Percentiles rank a stretch among this genome's conserved stretches.
Evolutionary conservation across 805 yeast genomes (phyloP).

Genomic region (Sungouiella thailandica): DNA sequence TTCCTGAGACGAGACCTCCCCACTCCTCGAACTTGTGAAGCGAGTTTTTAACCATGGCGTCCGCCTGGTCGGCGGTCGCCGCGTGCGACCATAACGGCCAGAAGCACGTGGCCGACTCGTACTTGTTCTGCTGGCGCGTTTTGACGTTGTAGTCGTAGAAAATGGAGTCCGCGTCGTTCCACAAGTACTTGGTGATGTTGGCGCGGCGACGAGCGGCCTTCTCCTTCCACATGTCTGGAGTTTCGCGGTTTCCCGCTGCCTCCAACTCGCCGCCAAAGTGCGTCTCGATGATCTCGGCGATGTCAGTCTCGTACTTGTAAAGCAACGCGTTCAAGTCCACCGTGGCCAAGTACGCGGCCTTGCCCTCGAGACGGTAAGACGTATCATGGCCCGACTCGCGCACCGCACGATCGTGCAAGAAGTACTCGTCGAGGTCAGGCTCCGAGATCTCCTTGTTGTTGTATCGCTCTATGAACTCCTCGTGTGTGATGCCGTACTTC

Average conservation of each 20-base stretch:
- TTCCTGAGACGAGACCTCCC: constrained; percentile 89
- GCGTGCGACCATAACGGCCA: constrained; percentile 89
- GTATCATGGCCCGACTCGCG: constrained; percentile 98
- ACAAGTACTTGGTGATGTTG: constrained; percentile 61
- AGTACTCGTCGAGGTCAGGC: constrained; percentile 82
- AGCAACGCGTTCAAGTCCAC: constrained; percentile 82
- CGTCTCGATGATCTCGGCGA: constrained; percentile 56
- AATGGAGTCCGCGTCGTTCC: constrained; percentile 78
- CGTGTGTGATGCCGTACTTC: constrained; percentile 53
- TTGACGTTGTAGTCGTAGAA: constrained; percentile 81
- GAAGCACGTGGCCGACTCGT: constrained; percentile 84
- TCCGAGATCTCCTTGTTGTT: constrained; percentile 62
- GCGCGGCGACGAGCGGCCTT: constrained; percentile 51
- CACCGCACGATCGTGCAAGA: constrained; percentile 88
- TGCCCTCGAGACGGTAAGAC: constrained; percentile 81
- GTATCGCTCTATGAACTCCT: constrained; percentile 60
- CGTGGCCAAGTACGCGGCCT: constrained; percentile 85
- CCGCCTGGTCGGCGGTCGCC: constrained; percentile 65
- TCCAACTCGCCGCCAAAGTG: constrained; percentile 49
- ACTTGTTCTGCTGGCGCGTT: constrained; percentile 48
- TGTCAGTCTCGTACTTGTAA: constrained; percentile 87
- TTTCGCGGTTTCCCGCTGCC: constrained; percentile 29
- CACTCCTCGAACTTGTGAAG: constrained; percentile 70
- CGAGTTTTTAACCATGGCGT: constrained; percentile 48
- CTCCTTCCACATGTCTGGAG: constrained; percentile 56